These are phyloP conservation scores for Kodamaea neixiangensis DNA, from an alignment of 805 yeast genomes.

Conservation along the genomic window DNA sequence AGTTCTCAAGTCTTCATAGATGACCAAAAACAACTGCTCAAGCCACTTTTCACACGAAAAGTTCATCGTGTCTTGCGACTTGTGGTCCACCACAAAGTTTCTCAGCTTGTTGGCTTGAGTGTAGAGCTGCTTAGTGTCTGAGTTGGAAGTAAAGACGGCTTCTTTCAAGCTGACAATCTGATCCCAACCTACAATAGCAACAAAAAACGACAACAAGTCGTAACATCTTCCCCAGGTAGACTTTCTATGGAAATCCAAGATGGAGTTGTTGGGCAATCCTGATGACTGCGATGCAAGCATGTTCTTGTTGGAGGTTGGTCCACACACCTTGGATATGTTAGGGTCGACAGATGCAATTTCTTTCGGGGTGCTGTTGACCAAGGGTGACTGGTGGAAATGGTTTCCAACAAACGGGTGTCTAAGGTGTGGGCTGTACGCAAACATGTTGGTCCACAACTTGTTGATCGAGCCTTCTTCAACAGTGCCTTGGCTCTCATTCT, in stretches of 20 bases:
- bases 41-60: constrained; percentile 72
- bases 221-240: constrained; percentile 53
- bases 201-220: constrained; percentile 67
- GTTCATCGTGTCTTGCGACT: constrained; percentile 18
- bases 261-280: constrained; percentile 26
- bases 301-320: constrained; percentile 28
- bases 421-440: constrained; percentile 28
- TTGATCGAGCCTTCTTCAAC: constrained; percentile 29
- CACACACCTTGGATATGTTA: constrained; percentile 26
- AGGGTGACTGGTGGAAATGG: constrained; percentile 38
- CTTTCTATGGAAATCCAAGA: constrained; percentile 33
- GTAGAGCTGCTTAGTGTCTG: constrained; percentile 19
- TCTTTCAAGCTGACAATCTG: constrained; percentile 65
- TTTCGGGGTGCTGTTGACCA: constrained; percentile 30
- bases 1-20: constrained; percentile 59
- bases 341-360: constrained; percentile 41
- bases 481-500: not conserved
- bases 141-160: constrained; percentile 50
- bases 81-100: constrained; percentile 14
- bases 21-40: constrained; percentile 67
- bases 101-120: not conserved
- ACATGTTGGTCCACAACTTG: constrained; percentile 35
- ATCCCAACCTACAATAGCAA: constrained; percentile 81
- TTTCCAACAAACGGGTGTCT: constrained; percentile 40
- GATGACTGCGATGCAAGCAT: constrained; percentile 35